Conservation (phyloP, 2,329 filamentous ascomycete genomes). For the Arthroderma uncinatum region DNA sequence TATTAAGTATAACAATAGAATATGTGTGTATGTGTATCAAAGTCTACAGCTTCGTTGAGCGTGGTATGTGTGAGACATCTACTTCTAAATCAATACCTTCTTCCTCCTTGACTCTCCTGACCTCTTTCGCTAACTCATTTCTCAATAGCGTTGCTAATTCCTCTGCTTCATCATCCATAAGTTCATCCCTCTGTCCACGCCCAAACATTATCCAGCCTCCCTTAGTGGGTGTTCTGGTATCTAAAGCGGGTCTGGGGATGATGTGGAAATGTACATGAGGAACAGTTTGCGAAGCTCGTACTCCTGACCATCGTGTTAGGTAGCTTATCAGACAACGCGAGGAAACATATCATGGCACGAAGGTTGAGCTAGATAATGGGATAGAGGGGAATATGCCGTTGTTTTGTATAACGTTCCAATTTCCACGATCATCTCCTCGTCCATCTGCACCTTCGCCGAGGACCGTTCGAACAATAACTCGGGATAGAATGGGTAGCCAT, state of each 20-base stretch:
- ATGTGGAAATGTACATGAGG: conserved; percentile 92
- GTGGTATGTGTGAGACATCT: neutral
- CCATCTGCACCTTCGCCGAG: conserved; percentile 34
- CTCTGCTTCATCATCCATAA: conserved; percentile 38
- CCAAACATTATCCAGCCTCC: conserved; percentile 38
- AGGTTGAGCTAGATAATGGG: neutral
- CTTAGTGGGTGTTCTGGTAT: conserved; percentile 16
- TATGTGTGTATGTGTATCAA: neutral
- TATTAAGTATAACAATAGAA: neutral
- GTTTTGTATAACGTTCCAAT: conserved; percentile 97
- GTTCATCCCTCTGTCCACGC: conserved; percentile 36
- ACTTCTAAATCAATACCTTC: conserved; percentile 28
- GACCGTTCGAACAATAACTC: conserved; percentile 61
- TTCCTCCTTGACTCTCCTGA: conserved; percentile 25
- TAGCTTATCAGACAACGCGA: neutral
- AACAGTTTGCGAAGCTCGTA: conserved; percentile 80
- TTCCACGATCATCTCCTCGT: conserved; percentile 56
- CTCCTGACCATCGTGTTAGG: conserved; percentile 38
- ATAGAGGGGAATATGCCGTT: conserved; percentile 48
- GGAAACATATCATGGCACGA: neutral
- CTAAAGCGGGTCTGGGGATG: conserved; percentile 59
- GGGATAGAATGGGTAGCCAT: conserved; percentile 45
- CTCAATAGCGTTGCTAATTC: conserved; percentile 29
- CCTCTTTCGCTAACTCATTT: conserved; percentile 28
- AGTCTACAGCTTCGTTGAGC: neutral